A percentile compares a stretch with the other conserved stretches of the same genome.
Conservation (phyloP, 208 protist species). For the Acanthamoeba royreba region DNA sequence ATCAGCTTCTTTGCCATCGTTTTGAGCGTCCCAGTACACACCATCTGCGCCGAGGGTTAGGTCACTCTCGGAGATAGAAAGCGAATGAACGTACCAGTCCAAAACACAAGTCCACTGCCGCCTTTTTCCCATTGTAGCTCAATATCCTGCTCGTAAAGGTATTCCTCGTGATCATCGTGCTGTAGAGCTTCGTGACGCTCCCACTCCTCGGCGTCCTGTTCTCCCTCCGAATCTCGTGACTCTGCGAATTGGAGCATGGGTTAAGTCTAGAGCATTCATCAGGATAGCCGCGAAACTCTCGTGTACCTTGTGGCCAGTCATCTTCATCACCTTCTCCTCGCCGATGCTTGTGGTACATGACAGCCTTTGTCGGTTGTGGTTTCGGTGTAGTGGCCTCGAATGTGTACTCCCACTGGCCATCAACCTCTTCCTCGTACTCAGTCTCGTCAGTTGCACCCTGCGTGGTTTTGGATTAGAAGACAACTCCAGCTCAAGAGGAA, state of each 20-base stretch:
- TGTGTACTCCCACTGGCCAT: background rate
- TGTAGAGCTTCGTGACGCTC: background rate
- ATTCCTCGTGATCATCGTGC: background rate
- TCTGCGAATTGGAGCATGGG: background rate
- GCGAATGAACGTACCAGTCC: background rate
- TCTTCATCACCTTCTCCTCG: background rate
- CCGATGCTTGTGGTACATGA: background rate
- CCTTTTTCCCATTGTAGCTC: slow-evolving; percentile 1
- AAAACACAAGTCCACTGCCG: background rate
- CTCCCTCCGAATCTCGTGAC: background rate
- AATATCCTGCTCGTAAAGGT: background rate
- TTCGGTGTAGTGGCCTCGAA: background rate
- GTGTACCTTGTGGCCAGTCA: background rate
- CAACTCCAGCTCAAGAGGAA: background rate
- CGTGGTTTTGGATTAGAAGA: background rate
- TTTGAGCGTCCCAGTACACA: background rate
- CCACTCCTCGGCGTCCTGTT: background rate
- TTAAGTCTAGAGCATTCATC: background rate
- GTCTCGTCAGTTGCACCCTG: background rate
- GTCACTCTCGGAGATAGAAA: background rate
- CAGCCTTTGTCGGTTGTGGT: background rate
- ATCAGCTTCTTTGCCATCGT: background rate
- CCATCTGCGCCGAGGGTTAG: background rate
- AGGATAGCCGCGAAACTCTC: background rate
- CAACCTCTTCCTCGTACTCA: background rate